Percentiles rank a stretch among this genome's conserved stretches.
phyloP scores from a whole-genome alignment of 2,329 filamentous ascomycete genomes.

The Alternaria rosae region DNA sequence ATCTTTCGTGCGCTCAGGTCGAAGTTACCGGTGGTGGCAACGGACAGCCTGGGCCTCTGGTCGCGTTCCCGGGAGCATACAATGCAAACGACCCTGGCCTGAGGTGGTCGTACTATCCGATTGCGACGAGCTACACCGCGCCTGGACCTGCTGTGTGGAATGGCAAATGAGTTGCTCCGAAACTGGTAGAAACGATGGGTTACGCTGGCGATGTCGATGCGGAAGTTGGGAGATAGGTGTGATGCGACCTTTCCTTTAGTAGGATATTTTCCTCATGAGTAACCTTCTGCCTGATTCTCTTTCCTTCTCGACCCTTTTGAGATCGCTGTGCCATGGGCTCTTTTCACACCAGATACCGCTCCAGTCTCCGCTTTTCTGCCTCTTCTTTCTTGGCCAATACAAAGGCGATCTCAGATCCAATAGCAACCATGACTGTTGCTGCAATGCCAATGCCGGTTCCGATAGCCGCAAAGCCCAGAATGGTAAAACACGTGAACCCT shows the following conservation, averaged over 20 bases:
- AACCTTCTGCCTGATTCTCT: neutral
- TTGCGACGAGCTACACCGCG: slow-evolving; percentile 37
- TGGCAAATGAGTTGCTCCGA: slow-evolving; percentile 9
- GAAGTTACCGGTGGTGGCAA: slow-evolving; percentile 50
- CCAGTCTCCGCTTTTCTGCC: slow-evolving; percentile 2
- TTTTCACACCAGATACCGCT: slow-evolving; percentile 15
- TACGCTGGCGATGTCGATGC: neutral
- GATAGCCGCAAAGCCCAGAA: slow-evolving; percentile 18
- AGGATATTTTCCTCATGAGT: neutral
- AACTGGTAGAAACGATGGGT: neutral
- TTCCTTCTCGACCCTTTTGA: neutral
- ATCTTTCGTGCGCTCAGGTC: slow-evolving; percentile 56
- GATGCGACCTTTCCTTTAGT: neutral
- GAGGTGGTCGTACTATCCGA: slow-evolving; percentile 41
- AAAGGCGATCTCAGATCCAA: slow-evolving; percentile 21
- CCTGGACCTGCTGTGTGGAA: slow-evolving; percentile 39
- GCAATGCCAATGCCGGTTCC: slow-evolving; percentile 16
- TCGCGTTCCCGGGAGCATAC: slow-evolving; percentile 54
- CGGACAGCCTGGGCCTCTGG: slow-evolving; percentile 48
- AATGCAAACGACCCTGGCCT: slow-evolving; percentile 39
- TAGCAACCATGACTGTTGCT: slow-evolving; percentile 18
- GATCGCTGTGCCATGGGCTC: neutral
- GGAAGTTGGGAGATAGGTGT: neutral
- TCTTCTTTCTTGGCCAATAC: slow-evolving; percentile 10
- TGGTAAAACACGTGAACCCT: slow-evolving; percentile 22